Percentiles rank a stretch among this genome's conserved stretches.
Evolutionary conservation across 768 basidiomycete genomes (phyloP).

Genomic region (Paxillus involutus): DNA sequence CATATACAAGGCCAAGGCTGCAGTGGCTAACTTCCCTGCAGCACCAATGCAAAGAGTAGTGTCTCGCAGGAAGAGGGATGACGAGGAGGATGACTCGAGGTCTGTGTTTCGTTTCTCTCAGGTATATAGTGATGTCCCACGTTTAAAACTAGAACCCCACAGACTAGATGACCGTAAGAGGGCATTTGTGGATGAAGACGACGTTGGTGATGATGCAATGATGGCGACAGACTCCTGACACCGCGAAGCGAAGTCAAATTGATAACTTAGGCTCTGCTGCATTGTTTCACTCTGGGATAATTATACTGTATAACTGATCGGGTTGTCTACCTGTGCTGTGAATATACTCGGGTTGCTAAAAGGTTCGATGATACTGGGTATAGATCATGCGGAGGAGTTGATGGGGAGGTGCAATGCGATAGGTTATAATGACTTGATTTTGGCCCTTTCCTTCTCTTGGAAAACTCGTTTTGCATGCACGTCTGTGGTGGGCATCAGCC

Average conservation of each 20-base stretch:
- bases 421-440: constrained; percentile 70
- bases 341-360: constrained; percentile 12
- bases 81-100: constrained; percentile 67
- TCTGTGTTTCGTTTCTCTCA: constrained; percentile 10
- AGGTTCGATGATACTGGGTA: constrained; percentile 6
- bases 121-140: neutral
- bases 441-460: constrained; percentile 81
- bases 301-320: constrained; percentile 26
- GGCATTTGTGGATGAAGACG: constrained; percentile 32
- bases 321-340: constrained; percentile 12
- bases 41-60: constrained; percentile 41
- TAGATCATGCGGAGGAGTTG: constrained; percentile 2
- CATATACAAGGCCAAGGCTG: constrained; percentile 79
- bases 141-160: neutral
- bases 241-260: neutral
- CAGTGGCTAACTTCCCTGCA: constrained; percentile 59
- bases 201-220: constrained; percentile 33
- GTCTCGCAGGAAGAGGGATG: constrained; percentile 66
- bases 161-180: constrained; percentile 48
- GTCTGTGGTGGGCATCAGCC: constrained; percentile 42
- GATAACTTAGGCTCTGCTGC: neutral
- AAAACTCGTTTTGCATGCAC: constrained; percentile 79
- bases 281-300: constrained; percentile 8
- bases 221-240: constrained; percentile 31
- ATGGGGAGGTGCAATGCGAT: neutral